phyloP scores from a whole-genome alignment of 345 rosid species.

The Salix purpurea region DNA sequence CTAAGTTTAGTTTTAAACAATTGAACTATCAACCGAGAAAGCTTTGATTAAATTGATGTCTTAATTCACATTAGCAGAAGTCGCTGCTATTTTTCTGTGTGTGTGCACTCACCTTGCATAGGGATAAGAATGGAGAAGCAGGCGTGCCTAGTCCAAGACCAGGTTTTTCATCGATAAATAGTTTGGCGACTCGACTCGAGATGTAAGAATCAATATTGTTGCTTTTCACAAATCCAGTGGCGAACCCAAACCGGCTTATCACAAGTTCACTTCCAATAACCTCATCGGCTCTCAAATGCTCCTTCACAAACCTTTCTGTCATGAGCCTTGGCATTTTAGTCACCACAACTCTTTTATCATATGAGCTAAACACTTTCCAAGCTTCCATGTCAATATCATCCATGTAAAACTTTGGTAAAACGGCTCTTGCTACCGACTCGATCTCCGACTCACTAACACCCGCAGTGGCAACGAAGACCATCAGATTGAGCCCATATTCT shows the following conservation, averaged over 20 bases:
- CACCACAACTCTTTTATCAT: conserved; percentile 61
- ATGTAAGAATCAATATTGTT: conserved; percentile 18
- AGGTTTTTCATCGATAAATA: conserved; percentile 53
- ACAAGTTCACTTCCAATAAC: conserved; percentile 66
- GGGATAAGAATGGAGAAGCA: conserved; percentile 39
- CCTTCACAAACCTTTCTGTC: conserved; percentile 78
- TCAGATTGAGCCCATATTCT: conserved; percentile 50
- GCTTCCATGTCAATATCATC: conserved; percentile 68
- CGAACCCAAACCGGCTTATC: conserved; percentile 62
- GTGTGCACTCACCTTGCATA: conserved; percentile 54
- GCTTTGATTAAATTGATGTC: not conserved
- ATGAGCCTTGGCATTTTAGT: conserved; percentile 66
- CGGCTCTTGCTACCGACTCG: conserved; percentile 79
- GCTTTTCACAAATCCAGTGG: conserved; percentile 48
- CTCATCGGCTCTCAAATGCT: conserved; percentile 68
- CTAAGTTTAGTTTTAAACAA: not conserved
- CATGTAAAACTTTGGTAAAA: conserved; percentile 77
- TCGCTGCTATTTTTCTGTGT: not conserved
- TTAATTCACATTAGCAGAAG: not conserved
- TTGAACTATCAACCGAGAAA: not conserved
- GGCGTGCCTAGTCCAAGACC: conserved; percentile 46
- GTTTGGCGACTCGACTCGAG: conserved; percentile 29
- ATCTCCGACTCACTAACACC: conserved; percentile 63
- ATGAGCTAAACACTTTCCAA: conserved; percentile 60
- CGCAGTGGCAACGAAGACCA: conserved; percentile 60